Evolutionary conservation across 495 filamentous ascomycete genomes (phyloP).

Genomic region (Rusavskia elegans): DNA sequence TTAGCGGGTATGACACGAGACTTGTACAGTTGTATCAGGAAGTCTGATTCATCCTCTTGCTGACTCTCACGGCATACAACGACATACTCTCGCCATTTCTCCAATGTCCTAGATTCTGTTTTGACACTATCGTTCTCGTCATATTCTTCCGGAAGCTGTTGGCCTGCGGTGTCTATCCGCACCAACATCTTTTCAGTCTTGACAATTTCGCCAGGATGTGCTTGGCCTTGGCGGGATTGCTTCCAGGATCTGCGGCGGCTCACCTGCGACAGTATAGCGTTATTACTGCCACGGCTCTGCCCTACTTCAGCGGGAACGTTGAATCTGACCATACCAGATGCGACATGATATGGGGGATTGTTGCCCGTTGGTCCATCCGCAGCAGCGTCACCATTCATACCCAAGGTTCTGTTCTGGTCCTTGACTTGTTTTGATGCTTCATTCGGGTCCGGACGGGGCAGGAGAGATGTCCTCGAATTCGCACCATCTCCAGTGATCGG

Average conservation of each 20-base stretch:
- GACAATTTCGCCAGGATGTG: conserved; percentile 46
- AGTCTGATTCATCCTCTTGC: conserved; percentile 34
- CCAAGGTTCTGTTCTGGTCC: not conserved
- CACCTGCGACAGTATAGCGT: conserved; percentile 22
- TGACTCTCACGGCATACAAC: conserved; percentile 46
- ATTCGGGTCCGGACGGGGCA: not conserved
- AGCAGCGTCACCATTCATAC: not conserved
- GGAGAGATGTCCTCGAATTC: not conserved
- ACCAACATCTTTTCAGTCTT: conserved; percentile 68
- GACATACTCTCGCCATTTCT: conserved; percentile 60
- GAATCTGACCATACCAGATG: conserved; percentile 20
- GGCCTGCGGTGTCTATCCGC: conserved; percentile 39
- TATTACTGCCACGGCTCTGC: conserved; percentile 20
- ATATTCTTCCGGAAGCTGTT: conserved; percentile 45
- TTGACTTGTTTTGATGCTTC: not conserved
- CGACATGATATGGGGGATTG: not conserved
- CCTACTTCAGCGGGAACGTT: conserved; percentile 30
- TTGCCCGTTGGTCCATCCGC: not conserved
- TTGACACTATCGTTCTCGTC: conserved; percentile 49
- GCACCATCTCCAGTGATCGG: not conserved
- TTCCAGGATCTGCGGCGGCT: conserved; percentile 23
- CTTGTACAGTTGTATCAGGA: conserved; percentile 52
- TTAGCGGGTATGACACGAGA: conserved; percentile 51
- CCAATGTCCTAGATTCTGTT: conserved; percentile 40
- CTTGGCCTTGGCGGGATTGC: conserved; percentile 22